These are phyloP conservation scores for Populus pruinosa DNA, from an alignment of 345 rosid genomes.

Conservation along the genomic window DNA sequence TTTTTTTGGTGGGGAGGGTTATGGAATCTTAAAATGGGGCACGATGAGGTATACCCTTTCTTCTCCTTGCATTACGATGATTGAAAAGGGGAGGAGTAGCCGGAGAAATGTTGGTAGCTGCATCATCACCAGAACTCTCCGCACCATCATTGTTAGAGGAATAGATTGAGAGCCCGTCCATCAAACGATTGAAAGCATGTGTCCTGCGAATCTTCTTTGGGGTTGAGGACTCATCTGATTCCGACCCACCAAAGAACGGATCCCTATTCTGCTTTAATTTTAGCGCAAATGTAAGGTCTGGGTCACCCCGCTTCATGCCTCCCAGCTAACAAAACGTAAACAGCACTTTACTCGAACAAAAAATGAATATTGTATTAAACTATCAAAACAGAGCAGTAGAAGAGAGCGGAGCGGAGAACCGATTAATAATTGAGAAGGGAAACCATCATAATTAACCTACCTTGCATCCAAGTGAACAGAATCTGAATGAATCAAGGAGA, in stretches of 20 bases:
- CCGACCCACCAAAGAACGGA: constrained; percentile 39
- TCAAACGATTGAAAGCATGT: constrained; percentile 50
- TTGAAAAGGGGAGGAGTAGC: constrained; percentile 56
- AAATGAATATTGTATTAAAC: background rate
- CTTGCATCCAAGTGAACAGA: constrained; percentile 96
- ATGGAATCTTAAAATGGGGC: constrained; percentile 42
- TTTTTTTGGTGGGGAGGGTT: background rate
- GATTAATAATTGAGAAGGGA: background rate
- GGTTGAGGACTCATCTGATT: constrained; percentile 72
- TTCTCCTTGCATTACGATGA: constrained; percentile 61
- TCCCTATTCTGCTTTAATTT: constrained; percentile 48
- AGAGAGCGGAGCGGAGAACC: background rate
- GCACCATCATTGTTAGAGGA: constrained; percentile 32
- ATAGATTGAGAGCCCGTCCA: constrained; percentile 50
- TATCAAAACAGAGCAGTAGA: background rate
- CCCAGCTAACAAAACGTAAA: constrained; percentile 50
- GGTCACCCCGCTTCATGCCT: constrained; percentile 63
- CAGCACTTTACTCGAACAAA: constrained; percentile 2
- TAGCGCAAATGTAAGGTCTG: constrained; percentile 54
- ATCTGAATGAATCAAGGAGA: constrained; percentile 88
- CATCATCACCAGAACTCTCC: constrained; percentile 68
- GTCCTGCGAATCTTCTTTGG: constrained; percentile 69
- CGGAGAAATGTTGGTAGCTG: constrained; percentile 49
- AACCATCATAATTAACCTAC: constrained; percentile 16
- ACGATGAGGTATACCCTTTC: constrained; percentile 85